A percentile compares a stretch with the other conserved stretches of the same genome.
phyloP scores from a whole-genome alignment of 495 filamentous ascomycete species.

The Lentithecium fluviatile region DNA sequence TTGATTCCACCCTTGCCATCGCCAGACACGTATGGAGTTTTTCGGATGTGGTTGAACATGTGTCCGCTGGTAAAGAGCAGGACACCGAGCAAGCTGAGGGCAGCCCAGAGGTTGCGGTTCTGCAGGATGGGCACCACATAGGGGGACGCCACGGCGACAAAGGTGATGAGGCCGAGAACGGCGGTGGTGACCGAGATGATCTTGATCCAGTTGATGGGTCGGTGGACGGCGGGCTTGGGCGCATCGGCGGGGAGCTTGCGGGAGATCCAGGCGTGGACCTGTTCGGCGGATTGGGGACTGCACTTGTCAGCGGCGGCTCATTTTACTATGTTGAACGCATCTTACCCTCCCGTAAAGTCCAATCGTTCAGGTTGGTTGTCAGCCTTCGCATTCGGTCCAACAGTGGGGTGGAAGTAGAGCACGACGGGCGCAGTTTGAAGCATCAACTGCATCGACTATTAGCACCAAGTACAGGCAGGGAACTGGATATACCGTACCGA shows the following conservation, averaged over 20 bases:
- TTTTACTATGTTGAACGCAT: neutral
- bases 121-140: conserved; percentile 83
- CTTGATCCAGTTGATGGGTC: conserved; percentile 83
- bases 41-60: conserved; percentile 99
- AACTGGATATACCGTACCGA: conserved; percentile 57
- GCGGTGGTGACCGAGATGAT: conserved; percentile 66
- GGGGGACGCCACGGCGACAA: conserved; percentile 72
- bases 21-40: conserved; percentile 89
- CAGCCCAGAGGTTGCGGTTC: conserved; percentile 92
- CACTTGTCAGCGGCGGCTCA: neutral
- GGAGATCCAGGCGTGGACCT: conserved; percentile 73
- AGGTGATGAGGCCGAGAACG: conserved; percentile 63
- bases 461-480: conserved; percentile 16
- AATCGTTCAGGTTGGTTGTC: conserved; percentile 71
- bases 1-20: conserved; percentile 81
- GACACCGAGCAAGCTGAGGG: conserved; percentile 81
- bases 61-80: conserved; percentile 94
- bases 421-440: conserved; percentile 94
- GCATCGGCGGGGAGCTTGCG: conserved; percentile 69
- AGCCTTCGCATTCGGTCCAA: conserved; percentile 74
- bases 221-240: conserved; percentile 70
- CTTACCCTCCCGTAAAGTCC: conserved; percentile 82
- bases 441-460: conserved; percentile 61
- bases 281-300: conserved; percentile 73
- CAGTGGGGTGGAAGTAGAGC: conserved; percentile 81